phyloP scores from a whole-genome alignment of 2,329 filamentous ascomycete genomes.

The Hysterium pulicare region DNA sequence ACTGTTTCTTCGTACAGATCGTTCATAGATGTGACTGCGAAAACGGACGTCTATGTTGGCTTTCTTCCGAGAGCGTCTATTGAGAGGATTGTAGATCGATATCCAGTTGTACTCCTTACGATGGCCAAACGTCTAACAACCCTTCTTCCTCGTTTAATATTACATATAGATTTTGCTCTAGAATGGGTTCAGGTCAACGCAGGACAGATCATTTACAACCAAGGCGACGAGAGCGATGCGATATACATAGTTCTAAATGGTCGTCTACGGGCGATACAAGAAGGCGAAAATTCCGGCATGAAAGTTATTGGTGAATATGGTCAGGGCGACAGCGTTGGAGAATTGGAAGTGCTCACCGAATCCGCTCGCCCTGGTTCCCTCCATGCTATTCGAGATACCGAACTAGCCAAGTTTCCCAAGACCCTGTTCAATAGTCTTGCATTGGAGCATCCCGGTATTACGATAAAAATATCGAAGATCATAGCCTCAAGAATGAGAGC shows the following conservation, averaged over 20 bases:
- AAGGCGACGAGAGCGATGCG: constrained; percentile 92
- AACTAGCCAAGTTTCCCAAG: constrained; percentile 91
- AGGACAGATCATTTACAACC: constrained; percentile 90
- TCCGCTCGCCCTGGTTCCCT: constrained; percentile 84
- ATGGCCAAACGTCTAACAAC: constrained; percentile 94
- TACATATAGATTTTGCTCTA: constrained; percentile 96
- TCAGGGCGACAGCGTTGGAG: constrained; percentile 95
- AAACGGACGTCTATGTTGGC: constrained; percentile 97
- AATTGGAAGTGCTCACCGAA: constrained; percentile 95
- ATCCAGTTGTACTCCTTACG: constrained; percentile 87
- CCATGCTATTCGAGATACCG: constrained; percentile 94
- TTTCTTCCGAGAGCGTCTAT: constrained; percentile 83
- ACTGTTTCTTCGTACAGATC: constrained; percentile 93
- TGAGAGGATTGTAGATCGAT: constrained; percentile 87
- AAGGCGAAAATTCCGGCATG: constrained; percentile 76
- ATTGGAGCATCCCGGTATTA: constrained; percentile 95
- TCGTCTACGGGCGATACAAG: constrained; percentile 77
- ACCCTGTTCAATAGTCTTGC: constrained; percentile 97
- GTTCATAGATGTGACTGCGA: constrained; percentile 93
- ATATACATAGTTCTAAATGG: constrained; percentile 98
- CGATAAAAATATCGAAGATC: constrained; percentile 98
- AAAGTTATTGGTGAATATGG: constrained; percentile 88
- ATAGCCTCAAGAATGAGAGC: constrained; percentile 93
- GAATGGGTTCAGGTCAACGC: constrained; percentile 98
- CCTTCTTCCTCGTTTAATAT: constrained; percentile 79